Percentiles rank a stretch among this genome's conserved stretches.
Evolutionary conservation across 306 rosid genomes (phyloP).

Genomic region (Albizia julibrissin): DNA sequence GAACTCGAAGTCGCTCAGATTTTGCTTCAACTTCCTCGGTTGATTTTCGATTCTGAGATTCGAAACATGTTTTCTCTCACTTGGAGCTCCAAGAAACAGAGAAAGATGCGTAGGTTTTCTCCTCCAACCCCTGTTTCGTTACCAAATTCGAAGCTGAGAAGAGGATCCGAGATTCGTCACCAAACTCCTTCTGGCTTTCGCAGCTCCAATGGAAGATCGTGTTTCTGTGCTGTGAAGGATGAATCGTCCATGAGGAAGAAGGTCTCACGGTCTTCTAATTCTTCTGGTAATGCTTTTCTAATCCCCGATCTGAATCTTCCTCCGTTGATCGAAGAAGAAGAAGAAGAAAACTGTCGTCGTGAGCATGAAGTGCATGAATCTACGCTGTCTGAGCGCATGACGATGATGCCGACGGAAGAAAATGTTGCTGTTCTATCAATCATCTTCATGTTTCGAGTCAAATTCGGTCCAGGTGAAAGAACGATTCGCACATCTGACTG

Average conservation of each 20-base stretch:
- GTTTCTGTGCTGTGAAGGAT: neutral
- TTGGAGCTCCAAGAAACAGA: neutral
- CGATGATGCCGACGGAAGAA: neutral
- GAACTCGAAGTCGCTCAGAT: neutral
- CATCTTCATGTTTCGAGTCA: too few species aligned
- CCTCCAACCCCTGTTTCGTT: neutral
- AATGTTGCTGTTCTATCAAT: neutral
- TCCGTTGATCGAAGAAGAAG: neutral
- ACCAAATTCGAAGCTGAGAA: neutral
- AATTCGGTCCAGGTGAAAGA: too few species aligned
- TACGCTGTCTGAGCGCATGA: neutral
- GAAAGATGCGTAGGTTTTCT: neutral
- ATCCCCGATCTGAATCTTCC: neutral
- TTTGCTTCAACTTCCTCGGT: neutral
- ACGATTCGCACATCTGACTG: too few species aligned
- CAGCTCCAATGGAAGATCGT: neutral
- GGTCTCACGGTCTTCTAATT: neutral
- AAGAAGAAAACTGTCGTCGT: neutral
- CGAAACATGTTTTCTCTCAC: neutral
- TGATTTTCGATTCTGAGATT: neutral
- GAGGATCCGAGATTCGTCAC: neutral
- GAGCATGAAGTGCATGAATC: neutral
- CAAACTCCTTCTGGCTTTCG: rapidly evolving
- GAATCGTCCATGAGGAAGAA: neutral
- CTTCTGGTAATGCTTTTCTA: neutral